Percentiles rank a stretch among this genome's conserved stretches.
Conservation (phyloP, 2,329 filamentous ascomycete species). For the Curvularia verruculosa region DNA sequence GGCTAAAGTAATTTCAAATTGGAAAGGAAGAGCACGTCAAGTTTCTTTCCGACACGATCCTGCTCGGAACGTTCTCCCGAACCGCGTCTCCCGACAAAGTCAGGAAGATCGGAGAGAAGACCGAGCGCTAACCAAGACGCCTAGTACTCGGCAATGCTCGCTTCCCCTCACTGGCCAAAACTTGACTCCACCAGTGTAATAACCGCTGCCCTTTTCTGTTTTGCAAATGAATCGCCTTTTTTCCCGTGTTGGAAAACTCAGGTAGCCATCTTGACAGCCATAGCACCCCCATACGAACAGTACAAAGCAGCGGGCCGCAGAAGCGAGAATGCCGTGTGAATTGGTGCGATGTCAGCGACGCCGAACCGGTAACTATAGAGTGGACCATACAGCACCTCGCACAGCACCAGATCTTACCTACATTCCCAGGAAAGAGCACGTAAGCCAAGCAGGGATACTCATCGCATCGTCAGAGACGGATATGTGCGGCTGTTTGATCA, state of each 20-base stretch:
- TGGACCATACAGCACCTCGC: background rate
- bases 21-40: background rate
- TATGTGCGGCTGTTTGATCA: background rate
- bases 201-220: background rate
- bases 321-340: background rate
- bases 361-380: background rate
- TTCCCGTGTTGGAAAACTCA: background rate
- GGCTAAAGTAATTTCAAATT: background rate
- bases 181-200: background rate
- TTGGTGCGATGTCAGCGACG: background rate
- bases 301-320: background rate
- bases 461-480: background rate
- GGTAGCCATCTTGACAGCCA: background rate
- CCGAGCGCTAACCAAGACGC: background rate
- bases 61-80: background rate
- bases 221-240: background rate
- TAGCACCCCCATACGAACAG: background rate
- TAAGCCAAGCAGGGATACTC: background rate
- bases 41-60: background rate
- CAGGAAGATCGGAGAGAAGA: background rate
- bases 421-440: background rate
- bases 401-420: background rate
- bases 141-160: background rate
- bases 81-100: background rate
- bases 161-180: background rate